Percentiles rank a stretch among this genome's conserved stretches.
phyloP scores from a whole-genome alignment of 371 early-diverging fungal species.

The Rhizopus delemar region DNA sequence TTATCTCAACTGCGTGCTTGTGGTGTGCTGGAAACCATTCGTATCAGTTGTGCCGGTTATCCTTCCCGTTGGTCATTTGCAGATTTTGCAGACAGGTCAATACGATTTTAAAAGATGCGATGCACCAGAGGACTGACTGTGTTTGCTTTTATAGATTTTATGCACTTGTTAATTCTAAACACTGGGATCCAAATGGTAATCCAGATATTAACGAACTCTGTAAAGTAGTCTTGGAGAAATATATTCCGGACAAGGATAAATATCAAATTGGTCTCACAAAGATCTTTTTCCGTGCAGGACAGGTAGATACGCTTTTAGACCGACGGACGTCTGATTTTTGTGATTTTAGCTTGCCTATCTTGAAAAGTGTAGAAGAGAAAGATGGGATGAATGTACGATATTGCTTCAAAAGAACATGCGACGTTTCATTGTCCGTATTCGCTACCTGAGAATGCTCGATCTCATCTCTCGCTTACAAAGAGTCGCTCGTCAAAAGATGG shows the following conservation, averaged over 20 bases:
- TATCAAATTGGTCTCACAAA: slow-evolving; percentile 97
- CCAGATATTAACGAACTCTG: slow-evolving; percentile 61
- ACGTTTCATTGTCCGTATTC: slow-evolving; percentile 68
- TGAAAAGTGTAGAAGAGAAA: slow-evolving; percentile 86
- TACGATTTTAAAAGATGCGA: no score
- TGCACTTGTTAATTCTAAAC: slow-evolving; percentile 73
- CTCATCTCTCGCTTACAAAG: slow-evolving; percentile 63
- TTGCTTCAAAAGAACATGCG: slow-evolving; percentile 90
- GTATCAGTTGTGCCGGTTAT: slow-evolving; percentile 98
- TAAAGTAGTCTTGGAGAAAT: slow-evolving; percentile 65
- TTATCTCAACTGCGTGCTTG: slow-evolving; percentile 97
- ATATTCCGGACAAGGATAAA: slow-evolving; percentile 77
- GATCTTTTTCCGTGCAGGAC: slow-evolving; percentile 99
- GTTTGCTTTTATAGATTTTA: slow-evolving; percentile 59
- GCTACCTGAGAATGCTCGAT: slow-evolving; percentile 65
- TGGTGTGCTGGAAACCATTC: slow-evolving; percentile 99
- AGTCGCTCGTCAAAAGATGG: slow-evolving; percentile 65
- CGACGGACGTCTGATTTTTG: not conserved
- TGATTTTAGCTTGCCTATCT: slow-evolving; percentile 73
- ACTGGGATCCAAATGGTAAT: slow-evolving; percentile 63
- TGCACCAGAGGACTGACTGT: no score
- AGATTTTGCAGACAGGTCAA: slow-evolving; percentile 87
- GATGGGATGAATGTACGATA: slow-evolving; percentile 78
- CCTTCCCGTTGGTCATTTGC: slow-evolving; percentile 90
- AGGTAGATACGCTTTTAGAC: slow-evolving; percentile 18